Conservation (phyloP, 2,329 filamentous ascomycete genomes). For the Xylariaceae sp. region DNA sequence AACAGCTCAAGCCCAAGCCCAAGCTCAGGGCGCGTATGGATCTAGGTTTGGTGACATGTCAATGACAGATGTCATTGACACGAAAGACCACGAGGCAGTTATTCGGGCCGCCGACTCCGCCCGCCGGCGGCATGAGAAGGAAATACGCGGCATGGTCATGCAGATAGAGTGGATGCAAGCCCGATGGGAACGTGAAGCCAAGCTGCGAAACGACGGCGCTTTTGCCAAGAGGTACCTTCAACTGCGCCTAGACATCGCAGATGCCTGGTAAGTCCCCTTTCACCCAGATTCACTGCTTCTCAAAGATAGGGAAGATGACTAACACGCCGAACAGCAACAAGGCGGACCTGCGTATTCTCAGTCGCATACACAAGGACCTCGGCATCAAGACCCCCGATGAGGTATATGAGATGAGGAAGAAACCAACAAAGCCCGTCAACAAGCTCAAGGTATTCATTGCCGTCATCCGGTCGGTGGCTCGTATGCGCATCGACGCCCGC, state of each 20-base stretch:
- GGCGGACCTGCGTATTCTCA: slow-evolving; percentile 80
- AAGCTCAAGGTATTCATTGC: slow-evolving; percentile 44
- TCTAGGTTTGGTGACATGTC: slow-evolving; percentile 44
- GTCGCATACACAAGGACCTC: slow-evolving; percentile 68
- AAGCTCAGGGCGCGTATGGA: too few relatives aligned
- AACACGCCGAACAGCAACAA: slow-evolving; percentile 68
- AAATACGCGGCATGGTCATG: slow-evolving; percentile 77
- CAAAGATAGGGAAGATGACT: slow-evolving; percentile 23
- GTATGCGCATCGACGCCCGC: slow-evolving; percentile 45
- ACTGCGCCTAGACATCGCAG: slow-evolving; percentile 75
- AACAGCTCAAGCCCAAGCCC: slow-evolving; percentile 27
- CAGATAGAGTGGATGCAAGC: slow-evolving; percentile 91
- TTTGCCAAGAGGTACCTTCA: slow-evolving; percentile 84
- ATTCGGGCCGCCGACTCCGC: slow-evolving; percentile 57
- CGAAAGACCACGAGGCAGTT: slow-evolving; percentile 41
- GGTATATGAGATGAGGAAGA: slow-evolving; percentile 30
- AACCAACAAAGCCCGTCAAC: slow-evolving; percentile 12
- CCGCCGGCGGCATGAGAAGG: slow-evolving; percentile 66
- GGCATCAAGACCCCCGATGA: slow-evolving; percentile 35
- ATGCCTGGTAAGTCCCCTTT: slow-evolving; percentile 69
- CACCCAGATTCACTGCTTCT: slow-evolving; percentile 7
- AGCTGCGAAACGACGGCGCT: slow-evolving; percentile 73
- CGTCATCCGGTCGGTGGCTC: slow-evolving; percentile 50
- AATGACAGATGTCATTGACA: slow-evolving; percentile 47
- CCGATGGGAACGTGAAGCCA: slow-evolving; percentile 73